Base-by-base conservation (phyloP, 441 rosid genomes). In the California macrophylla region DNA sequence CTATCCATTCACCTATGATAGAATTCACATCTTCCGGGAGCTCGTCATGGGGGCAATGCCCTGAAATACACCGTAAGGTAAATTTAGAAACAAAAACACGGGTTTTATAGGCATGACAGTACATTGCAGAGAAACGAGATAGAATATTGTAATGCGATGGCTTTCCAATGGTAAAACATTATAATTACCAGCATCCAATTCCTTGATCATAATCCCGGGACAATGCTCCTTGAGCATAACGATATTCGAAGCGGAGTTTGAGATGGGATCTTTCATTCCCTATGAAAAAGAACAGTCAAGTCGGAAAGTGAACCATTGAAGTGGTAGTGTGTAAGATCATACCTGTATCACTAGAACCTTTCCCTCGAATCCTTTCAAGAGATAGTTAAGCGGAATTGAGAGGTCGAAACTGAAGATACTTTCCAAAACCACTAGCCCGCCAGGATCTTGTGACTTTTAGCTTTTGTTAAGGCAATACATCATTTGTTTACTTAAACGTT, bases 11-110 rank as follows among this genome's bases (percentile, higher is more conserved):
- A 38, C 86, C 64, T 73, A 89, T 74, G 13, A 87, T 72, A 18
- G 73, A 38, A 75, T 93, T 93, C 16, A 86, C 92, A 70, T 82
- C 82, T 76, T 83, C 89, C 6, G 94, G 94, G 69, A 58, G 74
- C 85, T 93, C 98, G 50, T 89, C 97, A n/a, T 93, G 98, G 60
- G 97, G 95, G 50, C 97, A 89, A 69, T 91, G 97, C 8, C 97
- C 98, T 86, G 86, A 52, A 79, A 74, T 28, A 47, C 16, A 52
- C 6, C 50, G 68, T 68, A 25, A 61, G 28, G 28, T 29, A 66
- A 54, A 28, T 60, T 75, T 15, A 32, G 36, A n/a, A 34, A 34
- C 1, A 34, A 34, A n/a, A 34, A 34, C 40, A 34, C 7, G 40
- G 28, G 69, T 18, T 1, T 2, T 15, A n/a, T 42, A 15, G 6